phyloP scores from a whole-genome alignment of 2,329 filamentous ascomycete genomes.

The Trichoderma polysporum region DNA sequence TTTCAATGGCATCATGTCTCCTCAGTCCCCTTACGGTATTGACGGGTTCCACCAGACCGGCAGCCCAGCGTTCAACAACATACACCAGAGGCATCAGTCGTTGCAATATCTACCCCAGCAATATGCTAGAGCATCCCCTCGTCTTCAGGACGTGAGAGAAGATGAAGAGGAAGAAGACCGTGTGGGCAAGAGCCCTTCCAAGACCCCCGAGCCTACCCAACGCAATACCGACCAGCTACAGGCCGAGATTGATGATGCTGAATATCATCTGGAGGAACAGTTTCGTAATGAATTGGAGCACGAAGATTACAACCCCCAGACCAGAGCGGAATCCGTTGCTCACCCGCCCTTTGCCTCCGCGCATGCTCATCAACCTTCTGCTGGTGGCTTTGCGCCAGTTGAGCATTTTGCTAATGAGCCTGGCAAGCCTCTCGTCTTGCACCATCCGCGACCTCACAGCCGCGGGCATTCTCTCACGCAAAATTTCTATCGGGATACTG shows the following conservation, averaged over 20 bases:
- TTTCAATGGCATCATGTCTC: slow-evolving; percentile 59
- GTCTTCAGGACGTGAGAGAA: slow-evolving; percentile 71
- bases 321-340: slow-evolving; percentile 35
- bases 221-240: slow-evolving; percentile 70
- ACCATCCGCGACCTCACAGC: slow-evolving; percentile 73
- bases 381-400: slow-evolving; percentile 49
- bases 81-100: slow-evolving; percentile 59
- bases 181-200: slow-evolving; percentile 50
- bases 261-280: slow-evolving; percentile 80
- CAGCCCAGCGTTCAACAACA: slow-evolving; percentile 43
- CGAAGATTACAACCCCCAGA: slow-evolving; percentile 70
- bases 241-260: slow-evolving; percentile 79
- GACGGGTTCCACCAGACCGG: slow-evolving; percentile 47
- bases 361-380: slow-evolving; percentile 47
- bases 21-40: slow-evolving; percentile 61
- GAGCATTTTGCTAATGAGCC: slow-evolving; percentile 55
- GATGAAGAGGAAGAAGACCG: slow-evolving; percentile 70
- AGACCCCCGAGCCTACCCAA: slow-evolving; percentile 51
- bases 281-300: slow-evolving; percentile 77
- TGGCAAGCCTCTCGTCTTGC: slow-evolving; percentile 57
- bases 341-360: slow-evolving; percentile 29
- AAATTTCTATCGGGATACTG: slow-evolving; percentile 60
- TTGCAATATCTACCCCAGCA: slow-evolving; percentile 58
- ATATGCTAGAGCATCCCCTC: slow-evolving; percentile 57
- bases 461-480: slow-evolving; percentile 70